Evolutionary conservation across 2,329 filamentous ascomycete species (phyloP), one percentile per base, ranked within the genome.

Genomic region (Aspergillus calidoustus): DNA sequence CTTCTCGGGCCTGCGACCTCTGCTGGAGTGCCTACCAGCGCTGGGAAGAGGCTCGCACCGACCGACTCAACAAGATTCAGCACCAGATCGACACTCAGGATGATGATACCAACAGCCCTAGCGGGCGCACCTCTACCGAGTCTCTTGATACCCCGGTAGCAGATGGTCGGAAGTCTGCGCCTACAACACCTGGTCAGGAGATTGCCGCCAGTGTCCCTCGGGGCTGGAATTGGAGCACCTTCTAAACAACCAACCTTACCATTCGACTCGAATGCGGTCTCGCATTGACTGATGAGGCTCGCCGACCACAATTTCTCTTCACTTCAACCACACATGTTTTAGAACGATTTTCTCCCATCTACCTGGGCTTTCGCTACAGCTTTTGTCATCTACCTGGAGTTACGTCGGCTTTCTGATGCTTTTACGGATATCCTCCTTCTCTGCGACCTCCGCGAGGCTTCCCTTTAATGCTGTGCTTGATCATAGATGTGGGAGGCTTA

Each of bases 151-250:
- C 64, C 47, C 60, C 69, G 47, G 62, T 65, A 56, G 64, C 63
- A 55, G 71, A 73, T 57, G 65, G 62, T 34, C 64, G 64, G 38
- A 69, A 68, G 54, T 58, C 67, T 5, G 57, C 66, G 11, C 62
- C 69, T 38, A 62, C 67, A 46, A 62, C 67, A 7, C 63, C 70
- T 11, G 67, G 65, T 17, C 72, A 77, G 59, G 82, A 83, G 59
- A 81, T 83, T 60, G 76, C 84, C 28, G 84, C 83, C 28, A 86
- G 84, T 69, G 80, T 86, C 60, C 84, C 84, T 56, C 80, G 81
- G 56, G 84, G 84, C 69, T 87, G 85, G 84, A 84, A 84, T 71
- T 87, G 85, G 85, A 87, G 84, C 76, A 87, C 85, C 38, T 87
- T 87, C 69, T 87, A 76, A 79, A 48, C 30, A 53, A 57, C 62